Conservation (phyloP, 1,284 basidiomycete species). For the Tranzscheliella williamsii region DNA sequence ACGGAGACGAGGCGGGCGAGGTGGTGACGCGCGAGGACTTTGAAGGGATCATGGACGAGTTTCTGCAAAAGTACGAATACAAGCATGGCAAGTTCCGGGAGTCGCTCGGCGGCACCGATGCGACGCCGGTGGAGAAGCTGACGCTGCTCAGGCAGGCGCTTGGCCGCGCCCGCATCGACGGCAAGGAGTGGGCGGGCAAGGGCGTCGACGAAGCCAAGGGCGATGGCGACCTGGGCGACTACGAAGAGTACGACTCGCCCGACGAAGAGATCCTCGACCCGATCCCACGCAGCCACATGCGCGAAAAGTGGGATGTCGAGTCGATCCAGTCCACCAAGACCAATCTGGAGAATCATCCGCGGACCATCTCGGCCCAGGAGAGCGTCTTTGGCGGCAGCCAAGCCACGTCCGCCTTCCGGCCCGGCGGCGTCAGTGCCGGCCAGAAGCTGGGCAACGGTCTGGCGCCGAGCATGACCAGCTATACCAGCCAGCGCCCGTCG, state of each 20-base stretch:
- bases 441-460: conserved; percentile 17
- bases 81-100: conserved; percentile 80
- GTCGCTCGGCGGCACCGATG: conserved; percentile 42
- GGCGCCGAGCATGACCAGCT: conserved; percentile 30
- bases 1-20: conserved; percentile 68
- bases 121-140: conserved; percentile 70
- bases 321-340: conserved; percentile 57
- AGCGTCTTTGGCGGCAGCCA: conserved; percentile 41
- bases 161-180: conserved; percentile 43
- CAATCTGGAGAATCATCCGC: conserved; percentile 58
- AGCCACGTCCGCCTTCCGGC: conserved; percentile 19
- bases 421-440: conserved; percentile 8
- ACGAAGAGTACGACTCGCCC: conserved; percentile 77
- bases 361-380: conserved; percentile 46
- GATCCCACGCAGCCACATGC: conserved; percentile 24
- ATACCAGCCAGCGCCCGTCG: conserved; percentile 17
- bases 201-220: conserved; percentile 62
- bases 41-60: conserved; percentile 87
- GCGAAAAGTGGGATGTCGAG: conserved; percentile 60
- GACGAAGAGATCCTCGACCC: conserved; percentile 58
- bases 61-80: conserved; percentile 89
- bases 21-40: conserved; percentile 80
- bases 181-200: conserved; percentile 31
- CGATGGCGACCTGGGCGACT: conserved; percentile 68
- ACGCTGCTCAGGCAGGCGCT: conserved; percentile 60